Base-by-base conservation (phyloP, 345 rosid genomes). In the Sonneratia alba region DNA sequence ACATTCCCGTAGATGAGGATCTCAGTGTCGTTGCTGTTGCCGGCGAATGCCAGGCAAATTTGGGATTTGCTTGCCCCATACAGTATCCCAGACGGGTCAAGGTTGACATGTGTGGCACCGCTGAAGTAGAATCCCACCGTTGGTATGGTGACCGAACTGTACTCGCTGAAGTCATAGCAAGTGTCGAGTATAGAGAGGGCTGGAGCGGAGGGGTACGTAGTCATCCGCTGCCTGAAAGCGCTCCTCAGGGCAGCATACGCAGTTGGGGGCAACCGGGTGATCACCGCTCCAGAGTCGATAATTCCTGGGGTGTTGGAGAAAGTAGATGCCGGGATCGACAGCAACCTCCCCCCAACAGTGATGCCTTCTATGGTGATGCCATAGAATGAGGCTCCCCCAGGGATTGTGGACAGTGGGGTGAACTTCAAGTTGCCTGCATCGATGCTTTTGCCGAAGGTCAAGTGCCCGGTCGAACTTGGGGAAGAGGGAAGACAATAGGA, bases 221-320 rank as follows among this genome's bases (percentile, higher is more conserved):
- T 63, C 97, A 93, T 93, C 67, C 2, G 3, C 70, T 78, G 76
- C 74, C 77, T 74, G 70, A 94, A 91, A 18, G 89, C 74, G 6
- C 77, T 42, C 0, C 77, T 59, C 37, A 94, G 16, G 7, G 88
- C 83, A 1, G 88, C 64, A 77, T 91, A 94, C 0, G 87, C 95
- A 0, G 78, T 80, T 0, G 91, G 89, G 0, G 96, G 95, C 70
- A 94, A 77, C 15, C 98, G 88, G 0, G 95, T 80, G 68, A 94
- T 91, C 48, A 94, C 96, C 0, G 98, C 89, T 43, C 97, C 97
- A 0, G 98, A 91, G 74, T 94, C 98, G 24, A 94, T 94, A 22
- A 94, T 69, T 5, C 87, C 78, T 0, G 94, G 89, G 15, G 85
- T 78, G 0, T 74, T 67, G 2, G 89, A 72, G 78, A 94, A 90